Evolutionary conservation across 768 basidiomycete genomes (phyloP), one percentile per base, ranked within the genome.

Genomic region (Pleurotus ostreatus): DNA sequence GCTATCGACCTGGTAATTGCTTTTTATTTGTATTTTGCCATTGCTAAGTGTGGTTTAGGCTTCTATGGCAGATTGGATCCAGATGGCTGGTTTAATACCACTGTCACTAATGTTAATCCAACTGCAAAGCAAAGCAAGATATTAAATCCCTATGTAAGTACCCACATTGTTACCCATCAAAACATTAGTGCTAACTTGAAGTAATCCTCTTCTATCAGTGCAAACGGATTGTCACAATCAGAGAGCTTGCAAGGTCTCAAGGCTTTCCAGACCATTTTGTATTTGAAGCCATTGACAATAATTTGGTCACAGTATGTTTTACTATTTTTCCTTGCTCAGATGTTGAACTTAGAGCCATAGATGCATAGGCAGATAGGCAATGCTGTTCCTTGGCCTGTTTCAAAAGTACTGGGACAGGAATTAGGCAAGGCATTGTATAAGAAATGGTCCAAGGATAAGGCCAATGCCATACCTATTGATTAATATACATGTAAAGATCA

Each of bases 311-410:
- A 1, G 88, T 89, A 57, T 58, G 85, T 72, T 5, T 44, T 4
- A 7, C 13, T 58, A 25, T 22, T 54, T 47, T 25, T 16, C 49
- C 39, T 22, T 44, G 39, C 3, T 25, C 7, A 37, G 12, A 20
- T 23, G 23, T 18, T 30, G 13, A 25, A 13, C 59, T 40, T 37
- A 57, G 7, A 40, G 30, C 55, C 2, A 34, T 5, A 92, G 88
- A 86, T 91, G 76, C 88, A 89, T 61, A 76, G 88, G 25, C 88
- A 89, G 56, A 89, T 92, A 58, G 89, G 89, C 12, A 92, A 92
- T 63, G 88, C 89, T 0, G 87, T 92, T 2, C 84, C 90, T 1
- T 79, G 84, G 73, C 86, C 75, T 2, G 71, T 92, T 4, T 78
- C 77, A 13, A 66, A 68, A 18, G 90, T 89, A 0, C 69, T 92